Percentiles rank a stretch among this genome's conserved stretches.
Evolutionary conservation across 371 early-diverging fungal genomes (phyloP).

Genomic region (Ordospora pajunii): DNA sequence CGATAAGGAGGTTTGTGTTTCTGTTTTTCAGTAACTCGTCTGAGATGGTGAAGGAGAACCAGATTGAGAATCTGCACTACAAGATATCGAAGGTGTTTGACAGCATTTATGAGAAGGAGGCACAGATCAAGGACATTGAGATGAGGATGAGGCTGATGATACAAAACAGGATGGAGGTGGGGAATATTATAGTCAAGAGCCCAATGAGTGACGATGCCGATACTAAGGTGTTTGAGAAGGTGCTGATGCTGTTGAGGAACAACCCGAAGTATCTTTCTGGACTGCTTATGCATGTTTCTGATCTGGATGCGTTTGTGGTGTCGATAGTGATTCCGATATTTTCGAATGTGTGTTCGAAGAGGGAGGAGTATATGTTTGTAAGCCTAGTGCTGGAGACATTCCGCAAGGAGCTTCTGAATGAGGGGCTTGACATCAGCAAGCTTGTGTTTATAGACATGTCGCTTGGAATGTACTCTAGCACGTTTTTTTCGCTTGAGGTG

Average conservation of each 20-base stretch:
- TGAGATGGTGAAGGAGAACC: slow-evolving; percentile 62
- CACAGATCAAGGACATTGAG: slow-evolving; percentile 74
- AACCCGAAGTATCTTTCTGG: slow-evolving; percentile 77
- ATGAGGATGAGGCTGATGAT: slow-evolving; percentile 86
- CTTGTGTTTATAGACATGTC: slow-evolving; percentile 4
- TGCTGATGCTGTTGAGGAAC: slow-evolving; percentile 86
- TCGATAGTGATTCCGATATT: slow-evolving; percentile 78
- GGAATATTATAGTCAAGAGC: slow-evolving; percentile 65
- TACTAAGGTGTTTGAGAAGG: slow-evolving; percentile 69
- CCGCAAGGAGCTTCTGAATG: neutral
- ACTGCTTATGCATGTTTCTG: slow-evolving; percentile 66
- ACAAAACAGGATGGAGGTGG: slow-evolving; percentile 81
- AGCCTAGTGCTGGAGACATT: slow-evolving; percentile 66
- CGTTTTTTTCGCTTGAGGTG: neutral
- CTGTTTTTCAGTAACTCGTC: slow-evolving; percentile 15
- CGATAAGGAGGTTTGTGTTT: slow-evolving; percentile 32
- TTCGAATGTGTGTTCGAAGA: slow-evolving; percentile 79
- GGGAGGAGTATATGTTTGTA: slow-evolving; percentile 87
- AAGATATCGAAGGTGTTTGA: slow-evolving; percentile 66
- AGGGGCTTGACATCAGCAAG: neutral
- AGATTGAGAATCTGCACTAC: slow-evolving; percentile 50
- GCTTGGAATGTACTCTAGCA: slow-evolving; percentile 15
- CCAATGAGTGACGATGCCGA: slow-evolving; percentile 61
- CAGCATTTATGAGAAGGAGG: slow-evolving; percentile 74
- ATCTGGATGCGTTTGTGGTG: slow-evolving; percentile 71